A percentile compares a stretch with the other conserved stretches of the same genome.
These are phyloP conservation scores for baker's yeast (Saccharomyces cerevisiae) DNA, from an alignment of 805 yeast species.

Conservation along the genomic window DNA sequence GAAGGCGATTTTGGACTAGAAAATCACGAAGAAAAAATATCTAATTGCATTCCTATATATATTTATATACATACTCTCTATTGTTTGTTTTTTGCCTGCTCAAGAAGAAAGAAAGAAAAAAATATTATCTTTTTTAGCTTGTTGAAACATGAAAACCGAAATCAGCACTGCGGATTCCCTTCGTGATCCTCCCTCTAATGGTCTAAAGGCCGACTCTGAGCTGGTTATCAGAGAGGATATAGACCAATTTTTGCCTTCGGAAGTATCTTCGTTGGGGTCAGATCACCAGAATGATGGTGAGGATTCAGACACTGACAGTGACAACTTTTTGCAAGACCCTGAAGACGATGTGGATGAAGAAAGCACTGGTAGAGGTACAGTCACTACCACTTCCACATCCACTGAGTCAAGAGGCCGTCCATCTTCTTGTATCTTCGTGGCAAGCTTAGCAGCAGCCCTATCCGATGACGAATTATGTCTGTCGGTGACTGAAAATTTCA, in stretches of 20 bases:
- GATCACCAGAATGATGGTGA: constrained; percentile 11
- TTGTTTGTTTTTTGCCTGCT: neutral
- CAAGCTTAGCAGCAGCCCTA: constrained; percentile 58
- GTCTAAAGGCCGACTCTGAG: neutral
- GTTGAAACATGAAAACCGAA: neutral
- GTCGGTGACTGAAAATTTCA: constrained; percentile 62
- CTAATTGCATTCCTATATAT: neutral
- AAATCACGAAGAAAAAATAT: neutral
- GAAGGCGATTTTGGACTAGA: neutral
- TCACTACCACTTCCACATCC: neutral
- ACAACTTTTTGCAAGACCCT: constrained; percentile 1
- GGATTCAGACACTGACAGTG: constrained; percentile 1
- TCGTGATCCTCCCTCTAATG: neutral
- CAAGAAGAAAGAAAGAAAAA: neutral
- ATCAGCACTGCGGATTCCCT: neutral
- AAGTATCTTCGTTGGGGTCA: constrained; percentile 18
- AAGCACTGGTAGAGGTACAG: neutral
- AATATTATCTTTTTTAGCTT: neutral
- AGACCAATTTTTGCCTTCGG: constrained; percentile 16
- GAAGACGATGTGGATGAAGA: constrained; percentile 1
- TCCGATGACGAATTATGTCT: constrained; percentile 65
- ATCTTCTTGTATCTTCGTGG: constrained; percentile 82
- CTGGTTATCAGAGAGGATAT: constrained; percentile 14
- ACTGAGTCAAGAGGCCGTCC: constrained; percentile 48
- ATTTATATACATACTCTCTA: neutral